Evolutionary conservation across 2,329 filamentous ascomycete species (phyloP).

Genomic region (Xylariaceae sp.): DNA sequence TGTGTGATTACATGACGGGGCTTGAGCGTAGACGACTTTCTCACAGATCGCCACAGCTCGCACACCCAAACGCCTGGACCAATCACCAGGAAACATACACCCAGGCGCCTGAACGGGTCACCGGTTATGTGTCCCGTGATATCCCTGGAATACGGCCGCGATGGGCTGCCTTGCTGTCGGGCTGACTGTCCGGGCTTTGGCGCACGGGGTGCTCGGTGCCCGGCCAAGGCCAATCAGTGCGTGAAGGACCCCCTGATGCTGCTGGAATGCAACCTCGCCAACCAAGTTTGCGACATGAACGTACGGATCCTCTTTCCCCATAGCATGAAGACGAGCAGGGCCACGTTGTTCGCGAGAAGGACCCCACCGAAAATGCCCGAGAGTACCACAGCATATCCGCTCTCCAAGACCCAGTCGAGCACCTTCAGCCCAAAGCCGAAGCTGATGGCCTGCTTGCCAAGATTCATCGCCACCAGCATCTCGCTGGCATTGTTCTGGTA

Average conservation of each 20-base stretch:
- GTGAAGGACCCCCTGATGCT: slow-evolving; percentile 19
- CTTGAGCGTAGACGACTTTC: neutral
- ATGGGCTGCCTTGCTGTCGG: neutral
- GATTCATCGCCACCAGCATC: slow-evolving; percentile 55
- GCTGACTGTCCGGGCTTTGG: neutral
- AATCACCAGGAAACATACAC: neutral
- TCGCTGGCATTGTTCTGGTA: slow-evolving; percentile 53
- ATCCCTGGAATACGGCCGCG: neutral
- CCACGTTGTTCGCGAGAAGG: slow-evolving; percentile 41
- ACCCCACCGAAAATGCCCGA: slow-evolving; percentile 41
- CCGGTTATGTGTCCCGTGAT: neutral
- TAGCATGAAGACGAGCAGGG: slow-evolving; percentile 41
- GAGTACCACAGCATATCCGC: slow-evolving; percentile 43
- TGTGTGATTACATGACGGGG: neutral
- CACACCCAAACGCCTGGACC: too few relatives aligned
- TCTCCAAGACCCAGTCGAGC: slow-evolving; percentile 41
- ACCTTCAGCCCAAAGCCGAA: slow-evolving; percentile 45
- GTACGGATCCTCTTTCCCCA: slow-evolving; percentile 42
- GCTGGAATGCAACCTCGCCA: slow-evolving; percentile 36
- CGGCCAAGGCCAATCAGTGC: slow-evolving; percentile 10
- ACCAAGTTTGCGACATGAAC: slow-evolving; percentile 38
- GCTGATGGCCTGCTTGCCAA: slow-evolving; percentile 48
- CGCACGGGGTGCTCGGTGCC: slow-evolving; percentile 1
- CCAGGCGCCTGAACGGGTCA: neutral
- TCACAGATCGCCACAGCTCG: too few relatives aligned